A percentile compares a stretch with the other conserved stretches of the same genome.
phyloP scores from a whole-genome alignment of 768 basidiomycete genomes.

The Pleurotus salmoneostramineus region DNA sequence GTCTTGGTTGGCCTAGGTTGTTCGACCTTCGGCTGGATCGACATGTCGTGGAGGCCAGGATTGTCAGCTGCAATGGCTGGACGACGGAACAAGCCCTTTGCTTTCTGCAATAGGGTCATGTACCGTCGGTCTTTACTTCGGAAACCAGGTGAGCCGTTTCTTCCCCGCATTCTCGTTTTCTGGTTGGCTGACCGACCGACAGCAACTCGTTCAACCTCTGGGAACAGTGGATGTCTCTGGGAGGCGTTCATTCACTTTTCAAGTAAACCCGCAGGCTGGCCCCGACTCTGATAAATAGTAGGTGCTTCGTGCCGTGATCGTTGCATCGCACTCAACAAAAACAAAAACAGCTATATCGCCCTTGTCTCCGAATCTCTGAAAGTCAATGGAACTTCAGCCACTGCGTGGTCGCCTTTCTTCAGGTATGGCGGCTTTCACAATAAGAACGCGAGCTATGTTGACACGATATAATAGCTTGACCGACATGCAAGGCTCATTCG shows the following conservation, averaged over 20 bases:
- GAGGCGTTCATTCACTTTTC: slow-evolving; percentile 48
- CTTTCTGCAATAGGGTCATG: slow-evolving; percentile 46
- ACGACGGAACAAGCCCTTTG: slow-evolving; percentile 54
- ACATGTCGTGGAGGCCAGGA: slow-evolving; percentile 50
- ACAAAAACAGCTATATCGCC: slow-evolving; percentile 50
- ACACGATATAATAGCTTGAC: slow-evolving; percentile 36
- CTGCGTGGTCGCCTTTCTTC: slow-evolving; percentile 53
- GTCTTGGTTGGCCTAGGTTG: slow-evolving; percentile 35
- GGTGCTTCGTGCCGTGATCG: slow-evolving; percentile 16
- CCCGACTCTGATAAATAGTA: slow-evolving; percentile 58
- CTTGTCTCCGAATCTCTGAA: slow-evolving; percentile 39
- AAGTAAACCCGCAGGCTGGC: slow-evolving; percentile 53
- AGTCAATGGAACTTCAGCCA: slow-evolving; percentile 20
- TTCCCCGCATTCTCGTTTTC: not conserved
- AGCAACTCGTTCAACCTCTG: slow-evolving; percentile 60
- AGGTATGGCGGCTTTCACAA: slow-evolving; percentile 27
- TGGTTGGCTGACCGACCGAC: not conserved
- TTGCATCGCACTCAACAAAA: slow-evolving; percentile 2
- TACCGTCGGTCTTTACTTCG: slow-evolving; percentile 55
- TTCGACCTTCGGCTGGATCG: slow-evolving; percentile 36
- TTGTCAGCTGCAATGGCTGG: slow-evolving; percentile 58
- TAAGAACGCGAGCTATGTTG: no score
- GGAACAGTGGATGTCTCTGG: slow-evolving; percentile 49
- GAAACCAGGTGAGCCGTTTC: slow-evolving; percentile 40
- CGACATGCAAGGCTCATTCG: slow-evolving; percentile 59